A percentile compares a stretch with the other conserved stretches of the same genome.
Evolutionary conservation across 371 early-diverging fungal species (phyloP).

Genomic region (Syncephalastrum sp.): DNA sequence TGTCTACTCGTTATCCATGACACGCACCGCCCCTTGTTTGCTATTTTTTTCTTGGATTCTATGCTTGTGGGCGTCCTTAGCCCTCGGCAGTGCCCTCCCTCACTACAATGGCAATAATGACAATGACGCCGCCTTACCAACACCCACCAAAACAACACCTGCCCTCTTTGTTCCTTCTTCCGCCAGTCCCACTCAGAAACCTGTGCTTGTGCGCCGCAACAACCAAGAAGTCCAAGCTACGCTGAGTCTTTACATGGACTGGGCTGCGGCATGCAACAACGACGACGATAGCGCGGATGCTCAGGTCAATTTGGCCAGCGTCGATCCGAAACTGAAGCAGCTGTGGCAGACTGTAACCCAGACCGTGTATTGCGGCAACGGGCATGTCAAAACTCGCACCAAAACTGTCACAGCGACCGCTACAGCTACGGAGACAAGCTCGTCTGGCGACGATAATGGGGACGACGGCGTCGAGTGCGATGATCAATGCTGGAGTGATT

Average conservation of each 20-base stretch:
- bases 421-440: conserved; percentile 11
- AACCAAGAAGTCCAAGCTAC: conserved; percentile 14
- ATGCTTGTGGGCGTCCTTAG: too few species aligned
- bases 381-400: conserved; percentile 31
- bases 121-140: too few species aligned
- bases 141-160: too few species aligned
- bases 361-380: conserved; percentile 38
- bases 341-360: conserved; percentile 36
- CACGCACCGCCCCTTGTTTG: background rate
- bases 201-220: conserved; percentile 22
- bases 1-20: too few species aligned
- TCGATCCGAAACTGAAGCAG: conserved; percentile 12
- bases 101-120: too few species aligned
- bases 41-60: conserved; percentile 1
- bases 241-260: conserved; percentile 29
- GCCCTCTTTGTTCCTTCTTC: too few species aligned
- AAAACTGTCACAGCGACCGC: conserved; percentile 27
- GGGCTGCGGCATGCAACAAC: conserved; percentile 30
- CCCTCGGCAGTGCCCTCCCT: too few species aligned
- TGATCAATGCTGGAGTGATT: conserved; percentile 41
- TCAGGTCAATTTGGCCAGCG: conserved; percentile 5
- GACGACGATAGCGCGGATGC: conserved; percentile 10
- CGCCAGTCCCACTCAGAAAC: too few species aligned
- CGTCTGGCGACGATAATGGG: conserved; percentile 9
- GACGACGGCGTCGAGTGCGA: conserved; percentile 17